Evolutionary conservation across 75 land plant genomes (phyloP), one percentile per base, ranked within the genome.

Genomic region (Cunninghamia lanceolata): DNA sequence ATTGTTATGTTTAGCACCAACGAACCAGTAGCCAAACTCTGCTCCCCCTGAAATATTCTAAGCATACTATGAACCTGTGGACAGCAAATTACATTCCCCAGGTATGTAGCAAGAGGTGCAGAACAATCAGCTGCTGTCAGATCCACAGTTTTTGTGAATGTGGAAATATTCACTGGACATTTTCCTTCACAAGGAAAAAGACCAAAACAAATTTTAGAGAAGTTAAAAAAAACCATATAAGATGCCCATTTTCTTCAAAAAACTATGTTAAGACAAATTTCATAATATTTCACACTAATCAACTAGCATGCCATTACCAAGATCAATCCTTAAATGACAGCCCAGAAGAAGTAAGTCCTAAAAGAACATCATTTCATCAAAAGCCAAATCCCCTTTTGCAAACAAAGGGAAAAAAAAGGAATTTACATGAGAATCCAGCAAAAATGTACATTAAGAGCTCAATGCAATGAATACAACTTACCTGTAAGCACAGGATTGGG

Each of bases 11-110:
- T 83, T 59, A 98, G 89, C n/a, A 90, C 96, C 45, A 96, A 87
- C 6, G 88, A 83, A 86, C 93, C 94, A 85, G 95, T 84, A 14
- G 52, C 84, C 30, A 45, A 85, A 85, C 91, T 91, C 84, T 94
- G 91, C 59, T 85, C 83, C 50, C 99, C 99, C 87, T 95, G 95
- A 63, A 94, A 89, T 76, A 98, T 94, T 76, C 91, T 94, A 59
- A 96, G 87, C 80, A 98, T 87, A 86, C 95, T 95, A 85, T 90
- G 88, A 50, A 96, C 85, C 82, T 98, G 99, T 0, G 99, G 99
- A 86, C 99, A 98, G 87, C 99, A 98, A 70, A 98, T 96, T 13
- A 94, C 99, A 91, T 94, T 93, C 86, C 96, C 99, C 63, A 98
- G 93, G 85, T 94, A 88, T 75, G 89, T 46, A 11, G 99, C 99